Base-by-base conservation (phyloP, 371 early-diverging fungal genomes). In the Smittium culicis region DNA sequence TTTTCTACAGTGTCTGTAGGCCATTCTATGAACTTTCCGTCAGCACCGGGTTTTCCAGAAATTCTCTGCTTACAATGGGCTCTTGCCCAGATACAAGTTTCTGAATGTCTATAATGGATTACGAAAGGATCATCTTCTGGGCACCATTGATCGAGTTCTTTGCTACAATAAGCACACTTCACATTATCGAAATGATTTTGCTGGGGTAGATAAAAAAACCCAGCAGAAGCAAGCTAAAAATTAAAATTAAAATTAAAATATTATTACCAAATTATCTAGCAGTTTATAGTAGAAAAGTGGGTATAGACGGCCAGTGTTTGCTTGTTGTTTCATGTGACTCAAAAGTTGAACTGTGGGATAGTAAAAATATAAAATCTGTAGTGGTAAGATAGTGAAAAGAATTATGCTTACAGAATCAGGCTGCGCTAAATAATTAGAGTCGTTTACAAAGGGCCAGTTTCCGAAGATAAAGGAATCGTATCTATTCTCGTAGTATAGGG, bases 91-190 rank as follows among this genome's bases (percentile, higher is more conserved):
- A 68, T 58, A 68, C 79, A 79, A 65, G 62, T 67, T 65, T 75
- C 69, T 56, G 68, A 35, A 71, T 79, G 79, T 17, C 63, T 65
- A 30, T 55, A 64, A 69, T 79, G 79, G 68, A 79, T 80, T 11
- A 69, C 69, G 61, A 77, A 79, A 30, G 79, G 80, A 66, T 79
- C 79, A 64, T 79, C 79, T 25, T 66, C 59, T 8, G 70, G 54
- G 55, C 74, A 73, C 79, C 79, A 79, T n/a, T 79, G 80, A 28
- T 73, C 76, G 30, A 79, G 72, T 35, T 73, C 72, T 25, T 80
- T 76, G 24, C 71, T 69, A 56, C 79, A 79, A 34, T 73, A 68
- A 59, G 79, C 79, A 68, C 79, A 79, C 57, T 72, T 71, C 27
- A 80, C 80, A 61, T 78, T 80, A 69, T 79, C 79, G 0, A 73